A percentile compares a stretch with the other conserved stretches of the same genome.
Conservation (phyloP, 441 rosid species). For the Populus hybrid region DNA sequence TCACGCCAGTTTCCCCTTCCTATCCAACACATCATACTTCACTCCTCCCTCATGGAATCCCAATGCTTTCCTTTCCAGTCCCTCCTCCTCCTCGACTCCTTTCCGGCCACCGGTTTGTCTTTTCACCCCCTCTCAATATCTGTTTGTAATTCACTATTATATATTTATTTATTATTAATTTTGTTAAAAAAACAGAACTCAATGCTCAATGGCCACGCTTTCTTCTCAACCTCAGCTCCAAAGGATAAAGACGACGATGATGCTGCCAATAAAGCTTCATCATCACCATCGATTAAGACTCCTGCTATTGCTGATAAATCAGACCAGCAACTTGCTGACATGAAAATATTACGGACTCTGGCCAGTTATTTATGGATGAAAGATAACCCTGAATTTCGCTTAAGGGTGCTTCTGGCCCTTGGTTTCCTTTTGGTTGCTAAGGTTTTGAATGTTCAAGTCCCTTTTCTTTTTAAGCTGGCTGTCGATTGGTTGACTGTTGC, state of each 20-base stretch:
- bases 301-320: neutral
- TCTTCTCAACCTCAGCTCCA: slow-evolving; percentile 48
- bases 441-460: slow-evolving; percentile 84
- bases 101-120: slow-evolving; percentile 25
- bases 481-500: slow-evolving; percentile 73
- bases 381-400: slow-evolving; percentile 71
- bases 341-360: slow-evolving; percentile 66
- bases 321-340: slow-evolving; percentile 45
- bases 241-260: slow-evolving; percentile 6
- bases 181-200: slow-evolving; percentile 27
- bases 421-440: slow-evolving; percentile 81
- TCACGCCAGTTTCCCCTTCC: neutral
- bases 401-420: slow-evolving; percentile 71
- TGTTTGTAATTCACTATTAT: neutral
- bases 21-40: slow-evolving; percentile 8
- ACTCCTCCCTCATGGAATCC: slow-evolving; percentile 16
- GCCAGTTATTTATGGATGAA: slow-evolving; percentile 79
- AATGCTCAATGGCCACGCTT: slow-evolving; percentile 36
- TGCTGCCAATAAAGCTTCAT: neutral
- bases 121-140: neutral
- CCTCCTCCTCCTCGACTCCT: slow-evolving; percentile 13
- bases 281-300: neutral
- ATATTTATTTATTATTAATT: neutral
- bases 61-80: slow-evolving; percentile 32
- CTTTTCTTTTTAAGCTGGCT: slow-evolving; percentile 85